A percentile compares a stretch with the other conserved stretches of the same genome.
Evolutionary conservation across 768 basidiomycete species (phyloP).

Genomic region (Mycena venus): DNA sequence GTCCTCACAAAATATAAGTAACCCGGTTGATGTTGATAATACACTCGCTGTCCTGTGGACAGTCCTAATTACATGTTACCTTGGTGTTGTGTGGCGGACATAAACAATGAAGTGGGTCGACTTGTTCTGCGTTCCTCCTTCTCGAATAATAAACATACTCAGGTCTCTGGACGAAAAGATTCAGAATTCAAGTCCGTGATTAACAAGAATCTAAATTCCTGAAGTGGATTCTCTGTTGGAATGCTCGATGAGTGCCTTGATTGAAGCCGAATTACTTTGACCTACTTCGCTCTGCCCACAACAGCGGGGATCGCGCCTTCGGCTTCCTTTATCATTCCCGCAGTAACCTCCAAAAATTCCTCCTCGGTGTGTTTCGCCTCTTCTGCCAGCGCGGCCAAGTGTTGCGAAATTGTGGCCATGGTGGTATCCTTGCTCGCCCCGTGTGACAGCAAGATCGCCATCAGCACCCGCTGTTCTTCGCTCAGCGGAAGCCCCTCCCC

Average conservation of each 20-base stretch:
- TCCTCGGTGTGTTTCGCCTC: slow-evolving; percentile 36
- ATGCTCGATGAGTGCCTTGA: no score
- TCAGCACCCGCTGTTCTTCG: background rate
- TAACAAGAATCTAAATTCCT: no score
- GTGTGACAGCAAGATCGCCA: slow-evolving; percentile 14
- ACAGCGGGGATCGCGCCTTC: slow-evolving; percentile 5
- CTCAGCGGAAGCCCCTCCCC: slow-evolving; percentile 8
- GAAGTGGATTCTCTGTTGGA: no score
- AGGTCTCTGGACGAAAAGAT: no score
- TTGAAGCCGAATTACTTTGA: background rate
- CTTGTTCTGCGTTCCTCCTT: no score
- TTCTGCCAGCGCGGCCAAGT: slow-evolving; percentile 44
- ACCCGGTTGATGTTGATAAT: no score
- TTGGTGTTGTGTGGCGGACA: no score
- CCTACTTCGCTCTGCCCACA: background rate
- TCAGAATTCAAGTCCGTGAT: no score
- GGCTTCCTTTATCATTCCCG: slow-evolving; percentile 17
- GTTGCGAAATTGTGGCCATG: slow-evolving; percentile 38
- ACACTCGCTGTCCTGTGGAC: no score
- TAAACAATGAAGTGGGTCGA: no score
- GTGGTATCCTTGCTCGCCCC: slow-evolving; percentile 7
- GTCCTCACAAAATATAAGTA: background rate
- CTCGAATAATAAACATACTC: no score
- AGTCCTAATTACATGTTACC: no score
- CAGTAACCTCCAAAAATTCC: slow-evolving; percentile 1